Percentiles rank a stretch among this genome's conserved stretches.
These are phyloP conservation scores for Podospora pseudoanserina DNA, from an alignment of 495 filamentous ascomycete species.

Conservation along the genomic window DNA sequence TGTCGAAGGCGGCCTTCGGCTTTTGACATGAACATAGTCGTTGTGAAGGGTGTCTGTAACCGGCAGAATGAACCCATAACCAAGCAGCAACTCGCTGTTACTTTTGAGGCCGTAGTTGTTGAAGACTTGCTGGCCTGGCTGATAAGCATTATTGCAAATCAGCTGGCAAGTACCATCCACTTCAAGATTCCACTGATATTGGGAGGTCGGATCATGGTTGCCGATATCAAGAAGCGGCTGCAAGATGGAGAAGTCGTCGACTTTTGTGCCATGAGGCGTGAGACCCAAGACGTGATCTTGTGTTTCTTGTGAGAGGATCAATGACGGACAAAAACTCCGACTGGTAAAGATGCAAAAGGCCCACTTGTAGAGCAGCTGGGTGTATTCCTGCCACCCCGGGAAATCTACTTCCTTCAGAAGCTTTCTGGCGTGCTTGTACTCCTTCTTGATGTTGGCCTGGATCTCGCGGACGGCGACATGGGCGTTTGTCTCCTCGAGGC, in stretches of 20 bases:
- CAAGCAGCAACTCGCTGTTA: slow-evolving; percentile 51
- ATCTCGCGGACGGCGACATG: slow-evolving; percentile 45
- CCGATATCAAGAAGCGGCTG: slow-evolving; percentile 52
- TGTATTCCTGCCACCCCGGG: slow-evolving; percentile 33
- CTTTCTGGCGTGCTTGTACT: slow-evolving; percentile 44
- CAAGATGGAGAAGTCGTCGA: slow-evolving; percentile 51
- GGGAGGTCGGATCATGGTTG: slow-evolving; percentile 48
- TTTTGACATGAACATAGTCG: slow-evolving; percentile 48
- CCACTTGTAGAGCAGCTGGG: slow-evolving; percentile 50
- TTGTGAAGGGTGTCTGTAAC: slow-evolving; percentile 41
- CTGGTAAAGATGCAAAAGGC: slow-evolving; percentile 53
- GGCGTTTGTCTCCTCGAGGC: slow-evolving; percentile 50
- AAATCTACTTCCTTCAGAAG: slow-evolving; percentile 36
- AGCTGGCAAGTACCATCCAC: slow-evolving; percentile 34
- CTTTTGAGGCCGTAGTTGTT: slow-evolving; percentile 56
- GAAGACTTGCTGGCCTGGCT: slow-evolving; percentile 41
- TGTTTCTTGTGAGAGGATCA: slow-evolving; percentile 32
- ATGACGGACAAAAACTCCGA: slow-evolving; percentile 50
- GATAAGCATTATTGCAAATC: slow-evolving; percentile 27
- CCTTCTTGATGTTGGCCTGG: slow-evolving; percentile 36
- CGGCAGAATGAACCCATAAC: slow-evolving; percentile 50
- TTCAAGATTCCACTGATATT: slow-evolving; percentile 38
- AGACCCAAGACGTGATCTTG: slow-evolving; percentile 13
- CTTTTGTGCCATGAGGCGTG: slow-evolving; percentile 23
- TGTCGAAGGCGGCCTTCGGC: slow-evolving; percentile 19